Percentiles rank a stretch among this genome's conserved stretches.
These are phyloP conservation scores for Cercospora canescens DNA, from an alignment of 2,329 filamentous ascomycete species.

Conservation along the genomic window DNA sequence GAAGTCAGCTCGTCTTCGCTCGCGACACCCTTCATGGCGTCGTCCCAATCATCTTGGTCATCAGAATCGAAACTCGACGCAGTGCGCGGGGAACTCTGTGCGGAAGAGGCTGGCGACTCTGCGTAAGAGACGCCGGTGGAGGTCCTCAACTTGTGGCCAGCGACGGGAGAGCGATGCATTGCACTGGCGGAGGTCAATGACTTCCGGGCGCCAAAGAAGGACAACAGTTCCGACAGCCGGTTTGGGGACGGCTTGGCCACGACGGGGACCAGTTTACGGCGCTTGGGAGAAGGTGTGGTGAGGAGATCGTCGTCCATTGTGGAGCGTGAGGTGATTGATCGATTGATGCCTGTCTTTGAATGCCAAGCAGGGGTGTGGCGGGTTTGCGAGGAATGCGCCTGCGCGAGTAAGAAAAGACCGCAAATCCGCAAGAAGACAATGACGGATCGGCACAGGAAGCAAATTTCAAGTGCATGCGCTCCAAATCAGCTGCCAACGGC, in stretches of 20 bases:
- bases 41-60: neutral
- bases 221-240: slow-evolving; percentile 27
- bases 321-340: neutral
- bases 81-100: slow-evolving; percentile 14
- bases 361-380: neutral
- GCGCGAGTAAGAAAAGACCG: neutral
- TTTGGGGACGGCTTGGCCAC: slow-evolving; percentile 17
- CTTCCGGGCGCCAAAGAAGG: slow-evolving; percentile 30
- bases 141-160: slow-evolving; percentile 17
- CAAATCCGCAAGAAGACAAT: neutral
- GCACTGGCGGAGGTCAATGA: slow-evolving; percentile 29
- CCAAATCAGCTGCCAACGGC: neutral
- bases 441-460: neutral
- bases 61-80: slow-evolving; percentile 16
- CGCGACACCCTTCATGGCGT: neutral
- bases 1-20: slow-evolving; percentile 28
- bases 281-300: slow-evolving; percentile 24
- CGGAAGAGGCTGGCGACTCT: slow-evolving; percentile 22
- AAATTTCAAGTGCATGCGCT: neutral
- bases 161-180: slow-evolving; percentile 24
- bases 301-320: neutral
- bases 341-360: neutral
- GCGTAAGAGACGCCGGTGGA: slow-evolving; percentile 23
- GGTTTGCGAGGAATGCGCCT: neutral
- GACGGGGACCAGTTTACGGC: slow-evolving; percentile 23